Base-by-base conservation (phyloP, 1,284 basidiomycete genomes). In the Erythrobasidium hasegawianum region DNA sequence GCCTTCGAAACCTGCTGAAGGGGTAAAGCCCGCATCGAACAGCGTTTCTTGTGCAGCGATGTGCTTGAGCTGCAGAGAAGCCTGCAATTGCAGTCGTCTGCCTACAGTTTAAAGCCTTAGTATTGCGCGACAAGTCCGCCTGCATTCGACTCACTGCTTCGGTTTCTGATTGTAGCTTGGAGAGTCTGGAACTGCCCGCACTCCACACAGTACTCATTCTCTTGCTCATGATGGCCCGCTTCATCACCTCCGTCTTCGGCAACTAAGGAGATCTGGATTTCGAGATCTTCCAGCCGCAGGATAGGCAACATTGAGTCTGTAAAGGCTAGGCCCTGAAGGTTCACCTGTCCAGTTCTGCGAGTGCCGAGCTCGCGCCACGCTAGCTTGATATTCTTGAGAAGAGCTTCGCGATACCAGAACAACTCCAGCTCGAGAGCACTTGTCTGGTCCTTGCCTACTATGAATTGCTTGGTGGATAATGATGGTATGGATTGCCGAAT, bases 341-440 rank as follows among this genome's bases (percentile, higher is more conserved):
- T 87, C 43, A 96, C 78, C 61, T 84, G 82, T 5, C 92, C 92
- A 4, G 80, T 80, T 20, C 92, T 85, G 27, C 80, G 82, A 1
- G 88, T 88, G 40, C 87, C 87, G 68, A 89, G 90, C 83, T 97
- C 92, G 73, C 82, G 84, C 94, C 94, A 97, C 13, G 79, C 81
- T 9, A 87, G 87, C 18, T 78, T 80, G 5, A 96, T 76, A 49
- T 80, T 79, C 47, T 83, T 83, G 72, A 96, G 83, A 11, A 97
- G 79, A 69, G 87, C 85, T 75, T 97, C 89, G 29, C 93, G 83
- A 75, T 93, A 94, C 95, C 94, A 97, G 79, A 97, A 97, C 14
- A 93, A 76, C 73, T 90, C 87, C 39, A 86, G 82, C 72, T 90
- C 86, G 47, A 78, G 78, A 2, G 79, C 76, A 0, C 85, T 83